Base-by-base conservation (phyloP, 2,329 filamentous ascomycete genomes). In the Ophiostoma triangulosporum region DNA sequence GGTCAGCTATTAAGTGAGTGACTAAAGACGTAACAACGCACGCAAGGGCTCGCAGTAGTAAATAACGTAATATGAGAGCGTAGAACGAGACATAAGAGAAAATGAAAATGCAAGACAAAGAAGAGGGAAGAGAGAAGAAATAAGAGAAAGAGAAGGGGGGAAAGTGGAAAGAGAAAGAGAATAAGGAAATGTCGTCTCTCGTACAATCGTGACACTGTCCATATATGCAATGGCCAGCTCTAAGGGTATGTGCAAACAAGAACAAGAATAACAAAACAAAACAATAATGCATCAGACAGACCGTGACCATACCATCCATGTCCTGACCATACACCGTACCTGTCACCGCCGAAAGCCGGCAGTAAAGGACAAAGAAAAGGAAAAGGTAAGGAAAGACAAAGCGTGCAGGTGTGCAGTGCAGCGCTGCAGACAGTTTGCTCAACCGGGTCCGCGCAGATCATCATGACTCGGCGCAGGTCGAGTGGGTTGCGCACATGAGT, bases 221-320 rank as follows among this genome's bases (percentile, higher is more conserved):
- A 45, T 33, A 29, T 35, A 43, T 48, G 31, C 48, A 31, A 43
- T 40, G 36, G 48, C 17, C 38, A 27, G 26, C 24, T 46, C 24
- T 31, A 31, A 46, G 43, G 43, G 43, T 46, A 46, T 46, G 43
- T 45, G 29, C 46, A 50, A 45, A 54, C 17, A 24, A 50, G 36
- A 53, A 35, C 17, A 45, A 54, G n/a, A 15, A 45, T 31, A 51
- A 27, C 43, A 53, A 35, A 53, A 48, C n/a, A 50, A 24, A 20
- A 53, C 24, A 29, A 35, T 22, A 38, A 20, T 31, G 32, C 17
- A 22, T 6, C 11, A 36, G 8, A n/a, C 35, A 17, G 35, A 38
- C 35, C n/a, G 35, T 20, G 35, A 38, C 35, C 38, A 43, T 22
- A 26, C 38, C 38, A 43, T 43, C 38, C 35, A 36, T 36, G 35